phyloP scores from a whole-genome alignment of 345 rosid genomes.

The Microthlaspi erraticum region DNA sequence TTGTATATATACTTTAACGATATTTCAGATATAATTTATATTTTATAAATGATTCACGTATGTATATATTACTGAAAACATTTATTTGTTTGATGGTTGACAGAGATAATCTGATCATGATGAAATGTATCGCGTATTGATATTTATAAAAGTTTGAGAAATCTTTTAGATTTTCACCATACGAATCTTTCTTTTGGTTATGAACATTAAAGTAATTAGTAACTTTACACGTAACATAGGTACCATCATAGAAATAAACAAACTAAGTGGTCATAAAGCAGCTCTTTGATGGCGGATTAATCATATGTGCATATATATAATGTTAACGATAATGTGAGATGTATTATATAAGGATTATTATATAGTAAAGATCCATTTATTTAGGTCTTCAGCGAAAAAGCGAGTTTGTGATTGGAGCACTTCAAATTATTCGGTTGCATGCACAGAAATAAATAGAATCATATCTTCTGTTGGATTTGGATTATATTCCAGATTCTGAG shows the following conservation, averaged over 20 bases:
- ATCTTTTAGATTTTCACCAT: not conserved
- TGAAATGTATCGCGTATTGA: not conserved
- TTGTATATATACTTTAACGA: not conserved
- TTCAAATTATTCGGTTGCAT: constrained; percentile 45
- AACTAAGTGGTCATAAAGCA: constrained; percentile 26
- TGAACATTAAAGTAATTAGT: not conserved
- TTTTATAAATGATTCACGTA: no score
- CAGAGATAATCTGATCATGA: not conserved
- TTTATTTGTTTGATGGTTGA: not conserved
- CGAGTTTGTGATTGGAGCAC: constrained; percentile 48
- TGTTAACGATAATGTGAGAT: constrained; percentile 13
- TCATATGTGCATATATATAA: constrained; percentile 22
- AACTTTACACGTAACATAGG: constrained; percentile 43
- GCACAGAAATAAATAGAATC: constrained; percentile 34
- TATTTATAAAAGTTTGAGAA: not conserved
- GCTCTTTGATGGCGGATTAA: constrained; percentile 24
- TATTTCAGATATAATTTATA: no score
- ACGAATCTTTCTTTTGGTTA: constrained; percentile 27
- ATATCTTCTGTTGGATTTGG: constrained; percentile 45
- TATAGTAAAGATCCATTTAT: constrained; percentile 6
- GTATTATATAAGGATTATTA: not conserved
- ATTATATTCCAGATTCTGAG: constrained; percentile 41
- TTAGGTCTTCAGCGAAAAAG: constrained; percentile 31
- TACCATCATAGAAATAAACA: constrained; percentile 27
- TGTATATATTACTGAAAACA: no score